phyloP scores from a whole-genome alignment of 2,329 filamentous ascomycete species.

The Blastomyces gilchristii region DNA sequence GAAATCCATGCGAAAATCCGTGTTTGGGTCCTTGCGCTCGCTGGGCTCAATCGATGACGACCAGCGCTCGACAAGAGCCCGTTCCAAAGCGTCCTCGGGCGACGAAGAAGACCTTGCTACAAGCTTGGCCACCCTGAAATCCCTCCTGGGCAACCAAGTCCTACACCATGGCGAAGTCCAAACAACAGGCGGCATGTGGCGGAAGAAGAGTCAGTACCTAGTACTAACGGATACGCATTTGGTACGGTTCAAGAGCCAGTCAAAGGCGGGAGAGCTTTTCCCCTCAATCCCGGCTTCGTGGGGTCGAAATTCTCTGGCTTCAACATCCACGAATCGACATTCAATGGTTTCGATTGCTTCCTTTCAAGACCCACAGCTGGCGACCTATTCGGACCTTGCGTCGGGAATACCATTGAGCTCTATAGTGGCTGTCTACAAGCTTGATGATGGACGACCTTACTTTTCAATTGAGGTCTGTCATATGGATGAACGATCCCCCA shows the following conservation, averaged over 20 bases:
- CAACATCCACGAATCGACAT: slow-evolving; percentile 37
- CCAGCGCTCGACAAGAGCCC: slow-evolving; percentile 35
- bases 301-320: slow-evolving; percentile 34
- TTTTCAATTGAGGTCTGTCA: slow-evolving; percentile 59
- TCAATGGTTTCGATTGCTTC: slow-evolving; percentile 51
- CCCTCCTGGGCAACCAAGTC: slow-evolving; percentile 39
- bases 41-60: slow-evolving; percentile 44
- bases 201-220: slow-evolving; percentile 64
- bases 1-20: slow-evolving; percentile 41
- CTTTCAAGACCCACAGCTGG: slow-evolving; percentile 50
- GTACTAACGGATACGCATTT: slow-evolving; percentile 60
- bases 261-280: slow-evolving; percentile 55
- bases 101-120: slow-evolving; percentile 35
- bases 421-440: slow-evolving; percentile 55
- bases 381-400: slow-evolving; percentile 46
- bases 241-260: slow-evolving; percentile 57
- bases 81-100: slow-evolving; percentile 41
- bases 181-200: slow-evolving; percentile 58
- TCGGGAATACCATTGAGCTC: slow-evolving; percentile 51
- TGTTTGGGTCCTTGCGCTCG: slow-evolving; percentile 50
- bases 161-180: slow-evolving; percentile 60
- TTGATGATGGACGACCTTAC: slow-evolving; percentile 57
- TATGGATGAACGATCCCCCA: slow-evolving; percentile 51
- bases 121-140: slow-evolving; percentile 21
- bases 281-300: slow-evolving; percentile 39